phyloP scores from a whole-genome alignment of 2,329 filamentous ascomycete genomes.

The Trichoderma semiorbis region DNA sequence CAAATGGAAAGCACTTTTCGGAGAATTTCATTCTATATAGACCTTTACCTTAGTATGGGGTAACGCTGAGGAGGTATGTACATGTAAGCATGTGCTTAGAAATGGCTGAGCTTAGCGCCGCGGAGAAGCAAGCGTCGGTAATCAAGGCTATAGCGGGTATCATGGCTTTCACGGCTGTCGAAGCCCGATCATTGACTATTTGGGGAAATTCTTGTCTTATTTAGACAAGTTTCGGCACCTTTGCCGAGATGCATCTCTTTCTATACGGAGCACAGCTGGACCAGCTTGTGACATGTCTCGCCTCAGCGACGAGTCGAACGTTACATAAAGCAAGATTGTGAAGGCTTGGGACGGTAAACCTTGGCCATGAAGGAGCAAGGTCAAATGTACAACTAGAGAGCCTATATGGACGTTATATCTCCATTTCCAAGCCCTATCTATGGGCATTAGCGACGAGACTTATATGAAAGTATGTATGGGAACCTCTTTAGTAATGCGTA shows the following conservation, averaged over 20 bases:
- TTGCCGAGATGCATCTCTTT: not conserved
- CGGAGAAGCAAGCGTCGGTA: not conserved
- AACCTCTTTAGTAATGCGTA: not conserved
- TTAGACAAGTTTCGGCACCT: not conserved
- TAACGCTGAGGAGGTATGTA: not conserved
- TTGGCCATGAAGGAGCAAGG: not conserved
- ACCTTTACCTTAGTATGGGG: not conserved
- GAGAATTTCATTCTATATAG: not conserved
- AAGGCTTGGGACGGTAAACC: not conserved
- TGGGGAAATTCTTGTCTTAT: no score
- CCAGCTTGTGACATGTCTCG: not conserved
- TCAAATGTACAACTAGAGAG: not conserved
- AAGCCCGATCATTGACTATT: not conserved
- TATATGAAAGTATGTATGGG: not conserved
- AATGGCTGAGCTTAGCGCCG: not conserved
- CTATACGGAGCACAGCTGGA: not conserved
- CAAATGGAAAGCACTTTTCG: not conserved
- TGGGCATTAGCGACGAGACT: not conserved
- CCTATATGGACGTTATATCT: accelerated
- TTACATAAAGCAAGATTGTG: not conserved
- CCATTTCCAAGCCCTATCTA: not conserved
- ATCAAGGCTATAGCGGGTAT: not conserved
- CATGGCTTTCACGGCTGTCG: not conserved
- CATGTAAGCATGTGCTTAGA: not conserved
- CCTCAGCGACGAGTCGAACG: not conserved